Evolutionary conservation across 768 basidiomycete species (phyloP).

Genomic region (Harrya chromipes): DNA sequence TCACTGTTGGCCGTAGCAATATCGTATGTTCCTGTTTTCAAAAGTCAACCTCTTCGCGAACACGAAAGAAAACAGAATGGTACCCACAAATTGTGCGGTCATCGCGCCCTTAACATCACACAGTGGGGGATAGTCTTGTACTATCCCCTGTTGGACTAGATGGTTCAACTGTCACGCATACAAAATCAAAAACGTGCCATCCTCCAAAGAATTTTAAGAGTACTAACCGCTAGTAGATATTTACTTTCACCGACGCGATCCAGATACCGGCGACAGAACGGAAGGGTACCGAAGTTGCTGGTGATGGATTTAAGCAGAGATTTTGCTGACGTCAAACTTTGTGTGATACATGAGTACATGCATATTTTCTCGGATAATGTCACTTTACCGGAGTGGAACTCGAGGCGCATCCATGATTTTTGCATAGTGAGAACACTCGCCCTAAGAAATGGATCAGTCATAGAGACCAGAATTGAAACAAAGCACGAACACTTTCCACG

Average conservation of each 20-base stretch:
- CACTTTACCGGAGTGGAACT: slow-evolving; percentile 67
- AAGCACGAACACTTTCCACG: slow-evolving; percentile 63
- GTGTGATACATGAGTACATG: slow-evolving; percentile 1
- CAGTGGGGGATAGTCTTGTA: slow-evolving; percentile 90
- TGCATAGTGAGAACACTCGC: slow-evolving; percentile 94
- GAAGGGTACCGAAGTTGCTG: slow-evolving; percentile 90
- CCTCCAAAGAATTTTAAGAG: background rate
- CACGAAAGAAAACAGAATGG: background rate
- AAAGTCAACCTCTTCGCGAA: slow-evolving; percentile 4
- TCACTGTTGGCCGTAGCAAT: slow-evolving; percentile 76
- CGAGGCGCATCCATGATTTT: slow-evolving; percentile 64
- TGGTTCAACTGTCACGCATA: slow-evolving; percentile 66
- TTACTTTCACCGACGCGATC: slow-evolving; percentile 91
- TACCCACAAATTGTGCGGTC: slow-evolving; percentile 88
- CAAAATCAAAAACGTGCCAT: background rate
- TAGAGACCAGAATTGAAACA: background rate
- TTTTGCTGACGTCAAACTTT: slow-evolving; percentile 80
- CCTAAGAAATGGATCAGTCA: slow-evolving; percentile 41
- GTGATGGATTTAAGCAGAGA: slow-evolving; percentile 84
- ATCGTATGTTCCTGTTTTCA: slow-evolving; percentile 76
- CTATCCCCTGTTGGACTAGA: slow-evolving; percentile 83
- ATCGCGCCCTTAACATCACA: slow-evolving; percentile 81
- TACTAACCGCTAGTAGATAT: slow-evolving; percentile 81
- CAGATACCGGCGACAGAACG: slow-evolving; percentile 93
- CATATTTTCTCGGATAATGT: background rate